Conservation (phyloP, 208 protist species). For the Trypanosoma congolense region DNA sequence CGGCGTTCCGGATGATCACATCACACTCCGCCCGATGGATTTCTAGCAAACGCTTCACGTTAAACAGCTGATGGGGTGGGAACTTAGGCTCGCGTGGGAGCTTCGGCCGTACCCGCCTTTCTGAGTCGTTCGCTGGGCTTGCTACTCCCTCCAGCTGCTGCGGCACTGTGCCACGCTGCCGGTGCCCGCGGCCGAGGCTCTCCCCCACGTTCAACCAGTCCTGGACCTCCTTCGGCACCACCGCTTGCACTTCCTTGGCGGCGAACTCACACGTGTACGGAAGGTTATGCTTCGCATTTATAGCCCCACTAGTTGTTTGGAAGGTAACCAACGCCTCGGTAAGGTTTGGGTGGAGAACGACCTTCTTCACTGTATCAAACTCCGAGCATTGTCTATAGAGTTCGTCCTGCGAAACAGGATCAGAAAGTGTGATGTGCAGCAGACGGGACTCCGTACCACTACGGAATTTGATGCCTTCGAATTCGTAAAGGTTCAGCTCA, state of each 20-base stretch:
- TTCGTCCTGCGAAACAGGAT: slow-evolving; percentile 55
- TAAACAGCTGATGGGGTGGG: slow-evolving; percentile 75
- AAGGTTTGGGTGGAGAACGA: slow-evolving; percentile 80
- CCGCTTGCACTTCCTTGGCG: slow-evolving; percentile 50
- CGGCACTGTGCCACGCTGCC: slow-evolving; percentile 53
- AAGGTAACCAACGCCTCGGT: slow-evolving; percentile 82
- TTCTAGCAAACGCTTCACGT: slow-evolving; percentile 71
- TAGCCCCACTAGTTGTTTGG: slow-evolving; percentile 63
- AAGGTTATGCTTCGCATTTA: slow-evolving; percentile 72
- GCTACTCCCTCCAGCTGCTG: slow-evolving; percentile 71
- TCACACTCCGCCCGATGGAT: slow-evolving; percentile 78
- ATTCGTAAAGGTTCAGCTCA: slow-evolving; percentile 93
- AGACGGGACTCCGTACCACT: slow-evolving; percentile 62
- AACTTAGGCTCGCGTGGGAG: slow-evolving; percentile 68
- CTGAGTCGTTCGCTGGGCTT: slow-evolving; percentile 38
- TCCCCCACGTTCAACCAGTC: slow-evolving; percentile 62
- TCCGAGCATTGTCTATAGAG: slow-evolving; percentile 62
- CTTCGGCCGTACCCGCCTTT: slow-evolving; percentile 60
- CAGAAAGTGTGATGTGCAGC: slow-evolving; percentile 53
- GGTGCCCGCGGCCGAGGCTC: slow-evolving; percentile 83
- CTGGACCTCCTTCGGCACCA: slow-evolving; percentile 73
- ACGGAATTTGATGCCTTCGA: slow-evolving; percentile 93
- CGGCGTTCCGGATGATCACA: slow-evolving; percentile 75
- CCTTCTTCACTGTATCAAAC: slow-evolving; percentile 69
- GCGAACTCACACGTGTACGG: slow-evolving; percentile 63